Evolutionary conservation across 768 basidiomycete species (phyloP), one percentile per base, ranked within the genome.

Genomic region (Cyclocybe aegerita): DNA sequence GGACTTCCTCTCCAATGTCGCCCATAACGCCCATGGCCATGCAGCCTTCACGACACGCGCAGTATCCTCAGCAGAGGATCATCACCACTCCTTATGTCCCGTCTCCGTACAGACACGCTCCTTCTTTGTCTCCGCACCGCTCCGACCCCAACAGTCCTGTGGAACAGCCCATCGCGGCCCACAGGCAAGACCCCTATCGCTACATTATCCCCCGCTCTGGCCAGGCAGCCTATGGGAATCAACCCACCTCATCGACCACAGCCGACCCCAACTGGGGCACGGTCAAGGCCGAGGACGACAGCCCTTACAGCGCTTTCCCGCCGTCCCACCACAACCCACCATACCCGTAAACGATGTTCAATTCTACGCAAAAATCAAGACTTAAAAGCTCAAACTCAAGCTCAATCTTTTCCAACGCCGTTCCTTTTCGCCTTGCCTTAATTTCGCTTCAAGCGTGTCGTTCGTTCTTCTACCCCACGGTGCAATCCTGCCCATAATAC

Each of bases 41-140:
- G 52, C 66, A 68, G 39, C 57, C 62, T 17, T 52, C 66, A 10
- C 61, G 66, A 40, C 60, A 59, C 34, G 37, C 63, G 23, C 60
- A 63, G 7, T 71, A 69, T 52, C 23, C 23, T 5, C 58, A 62
- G 40, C 71, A 67, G 48, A 59, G 57, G 10, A 62, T 67, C 42
- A 55, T 58, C 16, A 48, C 65, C 17, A 52, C 68, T 42, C 57
- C 69, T 37, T 73, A 74, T 54, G 61, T 59, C 35, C 53, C 67
- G 37, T 69, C 70, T 38, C 61, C 67, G 43, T 68, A 65, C 57
- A 64, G 64, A 43, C 63, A 62, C 43, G 53, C 59, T 49, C 70
- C 70, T 52, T 68, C 71, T 29, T 51, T 65, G 15, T 71, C 74
- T 15, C 67, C 73, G 23, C 67, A 69, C 36, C 65, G 65, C 44